A percentile compares a stretch with the other conserved stretches of the same genome.
Conservation (phyloP, 2,329 filamentous ascomycete species). For the Penicillium sp. region DNA sequence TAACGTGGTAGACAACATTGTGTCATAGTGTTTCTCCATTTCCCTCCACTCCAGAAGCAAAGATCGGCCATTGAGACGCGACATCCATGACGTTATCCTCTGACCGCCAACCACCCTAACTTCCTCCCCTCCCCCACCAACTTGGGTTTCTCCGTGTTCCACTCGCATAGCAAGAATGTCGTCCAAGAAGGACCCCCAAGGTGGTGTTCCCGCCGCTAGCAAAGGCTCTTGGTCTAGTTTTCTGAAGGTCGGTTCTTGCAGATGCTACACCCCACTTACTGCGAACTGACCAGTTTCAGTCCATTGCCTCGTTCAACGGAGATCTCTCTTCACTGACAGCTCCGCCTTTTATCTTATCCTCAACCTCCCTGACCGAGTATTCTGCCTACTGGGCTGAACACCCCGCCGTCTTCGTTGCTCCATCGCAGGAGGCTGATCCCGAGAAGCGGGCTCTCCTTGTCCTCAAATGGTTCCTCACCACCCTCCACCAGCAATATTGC, state of each 20-base stretch:
- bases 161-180: slow-evolving; percentile 16
- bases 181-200: slow-evolving; percentile 38
- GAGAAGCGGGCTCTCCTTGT: slow-evolving; percentile 78
- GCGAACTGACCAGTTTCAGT: slow-evolving; percentile 35
- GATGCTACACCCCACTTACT: neutral
- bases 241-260: slow-evolving; percentile 38
- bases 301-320: slow-evolving; percentile 74
- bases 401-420: slow-evolving; percentile 70
- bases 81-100: slow-evolving; percentile 21
- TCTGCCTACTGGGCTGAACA: slow-evolving; percentile 79
- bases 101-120: slow-evolving; percentile 20
- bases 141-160: slow-evolving; percentile 1
- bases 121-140: slow-evolving; percentile 5
- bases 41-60: neutral
- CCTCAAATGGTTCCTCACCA: slow-evolving; percentile 94
- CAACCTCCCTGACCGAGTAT: slow-evolving; percentile 72
- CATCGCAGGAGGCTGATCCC: slow-evolving; percentile 70
- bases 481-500: slow-evolving; percentile 78
- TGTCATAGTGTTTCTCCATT: no score
- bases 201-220: slow-evolving; percentile 38
- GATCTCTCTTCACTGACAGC: slow-evolving; percentile 75
- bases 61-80: neutral
- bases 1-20: no score
- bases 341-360: slow-evolving; percentile 74
- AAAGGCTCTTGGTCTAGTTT: slow-evolving; percentile 46